Base-by-base conservation (phyloP, 2,329 filamentous ascomycete genomes). In the Gaeumannomyces sp. region DNA sequence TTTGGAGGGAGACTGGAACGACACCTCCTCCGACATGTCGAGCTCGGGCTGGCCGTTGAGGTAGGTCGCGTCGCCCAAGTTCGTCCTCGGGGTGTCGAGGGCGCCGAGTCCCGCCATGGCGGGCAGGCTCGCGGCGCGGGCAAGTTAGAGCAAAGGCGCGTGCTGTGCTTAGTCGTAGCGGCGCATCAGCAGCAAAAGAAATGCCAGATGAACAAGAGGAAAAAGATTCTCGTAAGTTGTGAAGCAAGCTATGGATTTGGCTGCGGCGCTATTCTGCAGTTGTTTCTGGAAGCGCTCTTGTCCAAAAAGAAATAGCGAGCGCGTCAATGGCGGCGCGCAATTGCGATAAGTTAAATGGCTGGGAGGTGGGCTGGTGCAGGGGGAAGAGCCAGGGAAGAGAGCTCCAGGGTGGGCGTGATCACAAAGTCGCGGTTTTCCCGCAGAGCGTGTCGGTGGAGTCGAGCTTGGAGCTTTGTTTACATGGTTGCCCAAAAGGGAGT, bases 1-100 rank as follows among this genome's bases (percentile, higher is more conserved):
- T 76, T 91, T 93, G 33, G 83, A 85, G 29, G 90, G 93, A 35
- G 91, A 93, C 65, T 89, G 86, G 70, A 97, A 97, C 1, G 94
- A 95, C 65, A 91, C 88, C 74, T 96, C 92, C 71, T 93, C 89
- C 63, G 92, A 96, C 70, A 94, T 88, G 71, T 96, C 92, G 73
- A 96, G 87, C 73, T 92, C 89, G 71, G 87, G 79, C 78, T 84
- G 77, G 77, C 87, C 81, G 76, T 79, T 86, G 68, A 96, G 81
- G 76, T 89, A 94, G 69, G 93, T 96, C 77, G 87, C 88, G 83
- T 97, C 92, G 73, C 90, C 92, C 70, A 88, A 77, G 73, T 93
- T 90, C 67, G 92, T 96, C 74, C 90, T 89, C 72, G 94, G 94
- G 71, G 93, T 96, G 78, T 95, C 90, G 77, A 96, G 84, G 73